Evolutionary conservation across 139 green algal species (phyloP), one percentile per base, ranked within the genome.

Genomic region (Ulvella scutata): DNA sequence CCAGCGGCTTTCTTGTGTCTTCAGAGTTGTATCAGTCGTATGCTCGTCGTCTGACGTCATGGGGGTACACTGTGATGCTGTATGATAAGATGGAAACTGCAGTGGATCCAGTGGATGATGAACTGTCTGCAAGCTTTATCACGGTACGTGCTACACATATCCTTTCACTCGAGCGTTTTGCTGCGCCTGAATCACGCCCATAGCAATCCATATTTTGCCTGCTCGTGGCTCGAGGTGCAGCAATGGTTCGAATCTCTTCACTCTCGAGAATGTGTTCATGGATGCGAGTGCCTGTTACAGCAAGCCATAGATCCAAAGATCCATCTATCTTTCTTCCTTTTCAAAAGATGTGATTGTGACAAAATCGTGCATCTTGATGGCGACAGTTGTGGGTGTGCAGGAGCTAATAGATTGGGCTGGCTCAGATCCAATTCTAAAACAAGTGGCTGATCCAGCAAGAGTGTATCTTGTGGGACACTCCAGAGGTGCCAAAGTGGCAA

Each of bases 401-500:
- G 86, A 87, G 62, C 79, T 94, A 26, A 82, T 94, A 1, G 82
- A 90, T 79, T 96, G 91, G 91, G 81, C 82, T 3, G 75, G 43
- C 9, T 44, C 31, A 1, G 78, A 90, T 74, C 82, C 84, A 3
- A 78, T 89, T 3, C 51, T 95, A 43, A 67, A 77, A 2, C 82
- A 81, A 38, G 67, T 93, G 29, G 78, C 85, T 9, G 79, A 88
- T 77, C 81, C 74, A 2, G 28, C 17, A 9, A 36, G 59, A 17
- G 62, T 86, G 74, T 82, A 80, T 43, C 38, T 85, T 4, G 62
- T 86, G 6, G 83, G 83, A 3, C 80, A 86, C 72, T 83, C 76
- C 4, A 72, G 90, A 43, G 91, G 91, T 3, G 90, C 79, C 38
- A 97, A 97, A 81, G 73, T 97, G 38, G 88, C 85, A 29, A 83